A percentile compares a stretch with the other conserved stretches of the same genome.
These are phyloP conservation scores for Peronospora tabacina DNA, from an alignment of 352 stramenopile genomes.

Conservation along the genomic window DNA sequence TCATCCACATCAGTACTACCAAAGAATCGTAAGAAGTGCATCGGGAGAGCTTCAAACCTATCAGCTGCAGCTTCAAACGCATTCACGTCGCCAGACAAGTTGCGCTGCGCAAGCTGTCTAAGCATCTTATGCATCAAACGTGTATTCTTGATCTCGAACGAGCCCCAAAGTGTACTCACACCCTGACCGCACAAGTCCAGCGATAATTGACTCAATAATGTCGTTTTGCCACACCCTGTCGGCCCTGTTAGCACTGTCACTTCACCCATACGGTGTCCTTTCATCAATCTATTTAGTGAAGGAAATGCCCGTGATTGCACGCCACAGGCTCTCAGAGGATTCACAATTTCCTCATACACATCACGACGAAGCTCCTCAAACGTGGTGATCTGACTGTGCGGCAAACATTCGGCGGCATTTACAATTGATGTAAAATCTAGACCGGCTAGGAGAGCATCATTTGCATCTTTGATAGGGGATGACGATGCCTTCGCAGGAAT, in stretches of 20 bases:
- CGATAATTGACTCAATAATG: constrained; percentile 88
- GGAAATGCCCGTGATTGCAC: constrained; percentile 91
- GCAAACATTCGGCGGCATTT: constrained; percentile 67
- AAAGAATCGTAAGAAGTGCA: constrained; percentile 99
- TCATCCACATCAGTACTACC: constrained; percentile 91
- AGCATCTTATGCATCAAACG: constrained; percentile 97
- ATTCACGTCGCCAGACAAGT: constrained; percentile 60
- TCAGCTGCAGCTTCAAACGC: constrained; percentile 75
- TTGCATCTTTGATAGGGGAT: constrained; percentile 94
- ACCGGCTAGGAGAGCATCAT: constrained; percentile 92
- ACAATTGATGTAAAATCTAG: constrained; percentile 87
- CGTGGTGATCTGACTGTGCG: constrained; percentile 91
- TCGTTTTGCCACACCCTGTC: constrained; percentile 94
- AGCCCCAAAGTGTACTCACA: constrained; percentile 97
- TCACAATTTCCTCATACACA: constrained; percentile 92
- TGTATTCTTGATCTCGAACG: constrained; percentile 99
- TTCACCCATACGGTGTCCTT: constrained; percentile 95
- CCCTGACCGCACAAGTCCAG: constrained; percentile 89
- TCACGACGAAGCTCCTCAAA: constrained; percentile 90
- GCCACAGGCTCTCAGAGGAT: constrained; percentile 91
- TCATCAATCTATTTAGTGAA: constrained; percentile 92
- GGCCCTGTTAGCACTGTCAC: constrained; percentile 97
- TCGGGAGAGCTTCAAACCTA: constrained; percentile 91
- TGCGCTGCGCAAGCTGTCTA: constrained; percentile 86
- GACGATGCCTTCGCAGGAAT: constrained; percentile 34